phyloP scores from a whole-genome alignment of 225 moss, liverwort and hornwort species.

The Thuidium tamariscinum region DNA sequence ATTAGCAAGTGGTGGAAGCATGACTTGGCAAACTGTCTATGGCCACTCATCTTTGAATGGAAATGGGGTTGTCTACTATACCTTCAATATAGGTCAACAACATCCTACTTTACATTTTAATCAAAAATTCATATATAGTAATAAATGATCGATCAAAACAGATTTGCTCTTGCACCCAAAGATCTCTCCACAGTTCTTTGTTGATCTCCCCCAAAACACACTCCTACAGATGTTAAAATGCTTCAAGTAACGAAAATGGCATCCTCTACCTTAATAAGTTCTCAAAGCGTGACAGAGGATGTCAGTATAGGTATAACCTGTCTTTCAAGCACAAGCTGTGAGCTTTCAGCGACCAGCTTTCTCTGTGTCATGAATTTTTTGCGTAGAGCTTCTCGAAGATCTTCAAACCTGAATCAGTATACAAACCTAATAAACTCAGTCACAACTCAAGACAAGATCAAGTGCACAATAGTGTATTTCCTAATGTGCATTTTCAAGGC shows the following conservation, averaged over 20 bases:
- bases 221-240: background rate
- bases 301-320: slow-evolving; percentile 22
- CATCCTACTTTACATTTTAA: background rate
- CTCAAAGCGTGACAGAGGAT: background rate
- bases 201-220: background rate
- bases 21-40: background rate
- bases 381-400: slow-evolving; percentile 44
- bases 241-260: background rate
- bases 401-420: slow-evolving; percentile 41
- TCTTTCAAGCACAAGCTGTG: slow-evolving; percentile 43
- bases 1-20: background rate
- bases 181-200: background rate
- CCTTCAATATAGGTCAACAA: background rate
- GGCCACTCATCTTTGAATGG: background rate
- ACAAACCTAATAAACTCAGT: background rate
- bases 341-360: slow-evolving; percentile 42
- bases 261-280: background rate
- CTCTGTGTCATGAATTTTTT: slow-evolving; percentile 27
- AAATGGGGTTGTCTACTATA: background rate
- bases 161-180: background rate
- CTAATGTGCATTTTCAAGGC: background rate
- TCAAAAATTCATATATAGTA: background rate
- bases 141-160: background rate
- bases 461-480: background rate
- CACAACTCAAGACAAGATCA: background rate